A percentile compares a stretch with the other conserved stretches of the same genome.
Evolutionary conservation across 2,329 filamentous ascomycete genomes (phyloP).

Genomic region (Cercospora sp.): DNA sequence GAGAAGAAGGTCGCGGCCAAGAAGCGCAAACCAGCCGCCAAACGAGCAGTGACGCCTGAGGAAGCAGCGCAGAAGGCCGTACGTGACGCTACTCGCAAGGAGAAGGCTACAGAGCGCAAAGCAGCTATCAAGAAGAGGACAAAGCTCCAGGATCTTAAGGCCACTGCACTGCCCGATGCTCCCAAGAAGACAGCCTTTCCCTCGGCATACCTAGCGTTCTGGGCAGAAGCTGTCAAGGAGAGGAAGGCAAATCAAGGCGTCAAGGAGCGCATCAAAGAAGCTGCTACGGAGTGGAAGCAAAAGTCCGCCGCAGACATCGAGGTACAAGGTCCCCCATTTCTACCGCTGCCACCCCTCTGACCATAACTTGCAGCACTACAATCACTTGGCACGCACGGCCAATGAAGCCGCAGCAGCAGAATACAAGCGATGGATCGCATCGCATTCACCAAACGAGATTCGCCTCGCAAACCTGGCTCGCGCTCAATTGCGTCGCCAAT

Average conservation of each 20-base stretch:
- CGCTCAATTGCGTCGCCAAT: slow-evolving; percentile 33
- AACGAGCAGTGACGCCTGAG: slow-evolving; percentile 29
- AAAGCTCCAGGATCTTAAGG: slow-evolving; percentile 40
- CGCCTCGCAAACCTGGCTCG: slow-evolving; percentile 61
- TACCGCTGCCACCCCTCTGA: slow-evolving; percentile 6
- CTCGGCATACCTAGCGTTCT: slow-evolving; percentile 35
- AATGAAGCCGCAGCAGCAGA: slow-evolving; percentile 47
- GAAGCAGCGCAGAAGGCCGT: slow-evolving; percentile 33
- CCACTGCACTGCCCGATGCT: slow-evolving; percentile 40
- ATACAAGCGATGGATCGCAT: slow-evolving; percentile 57
- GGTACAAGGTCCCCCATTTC: slow-evolving; percentile 37
- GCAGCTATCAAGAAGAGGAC: slow-evolving; percentile 30
- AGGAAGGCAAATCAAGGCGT: slow-evolving; percentile 14
- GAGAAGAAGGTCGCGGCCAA: slow-evolving; percentile 29
- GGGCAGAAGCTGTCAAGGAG: slow-evolving; percentile 30
- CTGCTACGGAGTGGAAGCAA: slow-evolving; percentile 49
- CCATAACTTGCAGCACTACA: slow-evolving; percentile 51
- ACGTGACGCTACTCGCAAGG: slow-evolving; percentile 15
- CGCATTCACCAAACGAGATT: slow-evolving; percentile 59
- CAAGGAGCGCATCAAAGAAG: slow-evolving; percentile 41
- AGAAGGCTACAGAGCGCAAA: slow-evolving; percentile 15
- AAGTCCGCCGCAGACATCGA: slow-evolving; percentile 49
- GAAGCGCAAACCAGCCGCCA: slow-evolving; percentile 22
- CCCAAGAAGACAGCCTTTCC: slow-evolving; percentile 29
- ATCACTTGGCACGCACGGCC: slow-evolving; percentile 53